These are phyloP conservation scores for Coccinonectria pachysandricola DNA, from an alignment of 2,329 filamentous ascomycete species.

Conservation along the genomic window DNA sequence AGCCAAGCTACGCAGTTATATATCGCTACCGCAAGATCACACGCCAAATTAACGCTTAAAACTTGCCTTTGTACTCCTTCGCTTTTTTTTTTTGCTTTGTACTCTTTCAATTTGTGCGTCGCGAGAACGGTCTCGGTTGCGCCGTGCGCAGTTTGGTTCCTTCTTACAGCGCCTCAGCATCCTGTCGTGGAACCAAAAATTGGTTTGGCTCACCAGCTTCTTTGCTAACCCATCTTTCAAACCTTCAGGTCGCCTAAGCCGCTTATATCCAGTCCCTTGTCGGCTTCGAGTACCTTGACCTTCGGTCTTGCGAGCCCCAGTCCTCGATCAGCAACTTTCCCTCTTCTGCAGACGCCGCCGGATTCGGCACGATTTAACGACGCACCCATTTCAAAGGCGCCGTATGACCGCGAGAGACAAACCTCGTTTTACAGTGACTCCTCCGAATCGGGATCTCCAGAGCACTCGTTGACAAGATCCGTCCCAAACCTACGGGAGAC, in stretches of 20 bases:
- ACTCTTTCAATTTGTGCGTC: slow-evolving; percentile 13
- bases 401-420: slow-evolving; percentile 9
- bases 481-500: too few species aligned
- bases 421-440: slow-evolving; percentile 29
- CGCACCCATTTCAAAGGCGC: slow-evolving; percentile 7
- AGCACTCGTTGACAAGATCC: too few species aligned
- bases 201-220: slow-evolving; percentile 5
- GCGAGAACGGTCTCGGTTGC: slow-evolving; percentile 10
- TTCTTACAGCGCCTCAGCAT: slow-evolving; percentile 14
- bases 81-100: too few species aligned
- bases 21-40: too few species aligned
- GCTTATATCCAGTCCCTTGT: slow-evolving; percentile 40
- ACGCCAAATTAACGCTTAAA: too few species aligned
- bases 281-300: slow-evolving; percentile 30
- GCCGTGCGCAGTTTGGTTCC: too few species aligned
- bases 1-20: too few species aligned
- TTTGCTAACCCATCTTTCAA: slow-evolving; percentile 13
- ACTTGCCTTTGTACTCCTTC: too few species aligned
- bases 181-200: slow-evolving; percentile 17
- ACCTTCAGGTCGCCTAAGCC: slow-evolving; percentile 36
- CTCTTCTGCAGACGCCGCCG: slow-evolving; percentile 18
- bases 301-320: slow-evolving; percentile 34
- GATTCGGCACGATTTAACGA: slow-evolving; percentile 10
- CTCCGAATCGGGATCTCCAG: slow-evolving; percentile 24
- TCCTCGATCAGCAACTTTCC: slow-evolving; percentile 18